phyloP scores from a whole-genome alignment of 1,284 basidiomycete genomes.

The Austroboletus novae-zelandiae region DNA sequence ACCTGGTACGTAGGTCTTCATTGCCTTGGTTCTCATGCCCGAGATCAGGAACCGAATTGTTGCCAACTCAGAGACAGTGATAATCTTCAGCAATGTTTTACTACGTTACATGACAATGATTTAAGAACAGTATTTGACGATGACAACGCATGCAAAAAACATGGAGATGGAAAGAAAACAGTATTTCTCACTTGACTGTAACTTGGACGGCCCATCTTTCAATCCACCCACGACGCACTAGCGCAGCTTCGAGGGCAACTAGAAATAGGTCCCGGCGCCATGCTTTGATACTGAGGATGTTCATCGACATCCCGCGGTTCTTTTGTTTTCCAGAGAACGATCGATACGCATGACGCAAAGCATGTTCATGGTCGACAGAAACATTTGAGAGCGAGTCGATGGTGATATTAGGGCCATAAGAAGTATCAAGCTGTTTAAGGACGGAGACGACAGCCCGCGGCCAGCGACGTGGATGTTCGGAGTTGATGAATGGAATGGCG shows the following conservation, averaged over 20 bases:
- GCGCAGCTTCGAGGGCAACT: conserved; percentile 51
- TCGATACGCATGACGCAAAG: conserved; percentile 24
- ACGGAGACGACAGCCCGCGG: conserved; percentile 25
- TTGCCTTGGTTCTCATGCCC: too few species aligned
- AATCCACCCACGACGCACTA: conserved; percentile 40
- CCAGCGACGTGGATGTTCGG: conserved; percentile 13
- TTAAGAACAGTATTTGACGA: too few species aligned
- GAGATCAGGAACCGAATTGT: too few species aligned
- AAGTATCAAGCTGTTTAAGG: conserved; percentile 19
- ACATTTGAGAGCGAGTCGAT: conserved; percentile 43
- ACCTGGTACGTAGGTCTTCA: not conserved
- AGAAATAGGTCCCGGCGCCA: conserved; percentile 51
- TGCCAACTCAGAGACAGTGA: too few species aligned
- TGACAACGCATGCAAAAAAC: too few species aligned
- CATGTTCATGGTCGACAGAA: conserved; percentile 37
- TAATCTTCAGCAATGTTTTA: too few species aligned
- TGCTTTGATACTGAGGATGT: conserved; percentile 34
- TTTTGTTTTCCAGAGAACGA: conserved; percentile 29
- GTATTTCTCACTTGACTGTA: conserved; percentile 9
- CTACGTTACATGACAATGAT: too few species aligned
- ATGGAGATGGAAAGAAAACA: not conserved
- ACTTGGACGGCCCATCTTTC: conserved; percentile 38
- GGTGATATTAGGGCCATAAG: conserved; percentile 36
- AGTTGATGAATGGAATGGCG: conserved; percentile 25
- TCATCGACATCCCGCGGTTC: conserved; percentile 30